Base-by-base conservation (phyloP, 2,329 filamentous ascomycete genomes). In the Phyllosticta citriasiana region DNA sequence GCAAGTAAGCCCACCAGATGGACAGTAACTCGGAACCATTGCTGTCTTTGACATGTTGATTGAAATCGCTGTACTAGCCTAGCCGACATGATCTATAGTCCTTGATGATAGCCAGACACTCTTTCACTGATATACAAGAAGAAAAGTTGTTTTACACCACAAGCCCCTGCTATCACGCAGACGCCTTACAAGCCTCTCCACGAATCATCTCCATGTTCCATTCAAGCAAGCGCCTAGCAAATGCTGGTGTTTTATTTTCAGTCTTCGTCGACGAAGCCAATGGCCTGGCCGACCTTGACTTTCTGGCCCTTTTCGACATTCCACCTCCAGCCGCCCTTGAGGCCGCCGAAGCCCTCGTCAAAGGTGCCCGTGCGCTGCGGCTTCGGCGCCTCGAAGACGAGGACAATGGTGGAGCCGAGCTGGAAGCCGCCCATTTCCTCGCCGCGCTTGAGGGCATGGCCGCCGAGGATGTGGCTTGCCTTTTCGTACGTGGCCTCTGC, bases 381-480 rank as follows among this genome's bases (percentile, higher is more conserved):
- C 67, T 86, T 84, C 0, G 94, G 94, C 12, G 94, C 94, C 76
- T 99, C 95, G 71, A 99, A 99, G 0, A 99, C 91, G 58, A 99
- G 79, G 50, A 99, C 94, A 66, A 99, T 87, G 1, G 93, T 96
- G 73, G 91, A 96, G 22, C 94, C 94, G 3, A 99, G 81, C 78
- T 95, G 91, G 77, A 99, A 99, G 0, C 94, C 95, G 60, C 94
- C 94, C 91, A 99, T 97, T 75, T 99, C 94, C 71, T 97, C 93
- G 40, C 94, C 94, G 53, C 89, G 82, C 65, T 87, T 84, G 60
- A 99, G 78, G 1, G 93, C 88, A 72, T 97, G 86, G 2, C 95
- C 94, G 22, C 85, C 84, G 0, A 99, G 80, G 2, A 96, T 83
- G 2, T 80, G 76, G 69, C 89, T 95, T 1, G 93, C 90, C 16